Conservation (phyloP, 148 eudicot species). For the Bassia scoparia region DNA sequence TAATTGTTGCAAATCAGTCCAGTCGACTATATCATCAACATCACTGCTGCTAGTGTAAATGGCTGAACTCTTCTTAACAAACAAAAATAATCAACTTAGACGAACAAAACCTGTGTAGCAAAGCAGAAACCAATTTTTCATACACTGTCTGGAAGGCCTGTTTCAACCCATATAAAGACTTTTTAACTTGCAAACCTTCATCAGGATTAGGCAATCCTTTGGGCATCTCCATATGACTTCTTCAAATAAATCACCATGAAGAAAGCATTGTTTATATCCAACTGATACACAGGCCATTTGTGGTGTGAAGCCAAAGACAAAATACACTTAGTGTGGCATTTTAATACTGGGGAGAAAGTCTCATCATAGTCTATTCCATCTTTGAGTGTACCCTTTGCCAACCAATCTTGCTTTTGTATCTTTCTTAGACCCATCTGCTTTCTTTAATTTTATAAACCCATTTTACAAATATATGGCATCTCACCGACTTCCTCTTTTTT, state of each 20-base stretch:
- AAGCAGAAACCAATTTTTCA: not conserved
- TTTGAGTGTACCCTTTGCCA: not conserved
- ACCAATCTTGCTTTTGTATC: not conserved
- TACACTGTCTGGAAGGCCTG: not conserved
- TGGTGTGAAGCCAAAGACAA: not conserved
- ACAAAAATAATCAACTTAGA: not conserved
- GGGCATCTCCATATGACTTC: no score
- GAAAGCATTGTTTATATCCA: not conserved
- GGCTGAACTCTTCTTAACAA: not conserved
- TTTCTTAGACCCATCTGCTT: not conserved
- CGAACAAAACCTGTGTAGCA: not conserved
- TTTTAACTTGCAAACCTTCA: not conserved
- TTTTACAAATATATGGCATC: not conserved
- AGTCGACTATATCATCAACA: conserved; percentile 8
- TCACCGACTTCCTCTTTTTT: no score
- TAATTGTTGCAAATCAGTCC: not conserved
- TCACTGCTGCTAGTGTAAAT: not conserved
- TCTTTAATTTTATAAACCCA: not conserved
- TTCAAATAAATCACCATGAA: not conserved
- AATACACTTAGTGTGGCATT: not conserved
- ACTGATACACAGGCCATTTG: not conserved
- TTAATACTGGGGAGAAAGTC: no score
- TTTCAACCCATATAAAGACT: not conserved
- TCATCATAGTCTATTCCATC: no score
- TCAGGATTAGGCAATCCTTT: not conserved